phyloP scores from a whole-genome alignment of 352 stramenopile genomes.

The Globisporangium paddicum region DNA sequence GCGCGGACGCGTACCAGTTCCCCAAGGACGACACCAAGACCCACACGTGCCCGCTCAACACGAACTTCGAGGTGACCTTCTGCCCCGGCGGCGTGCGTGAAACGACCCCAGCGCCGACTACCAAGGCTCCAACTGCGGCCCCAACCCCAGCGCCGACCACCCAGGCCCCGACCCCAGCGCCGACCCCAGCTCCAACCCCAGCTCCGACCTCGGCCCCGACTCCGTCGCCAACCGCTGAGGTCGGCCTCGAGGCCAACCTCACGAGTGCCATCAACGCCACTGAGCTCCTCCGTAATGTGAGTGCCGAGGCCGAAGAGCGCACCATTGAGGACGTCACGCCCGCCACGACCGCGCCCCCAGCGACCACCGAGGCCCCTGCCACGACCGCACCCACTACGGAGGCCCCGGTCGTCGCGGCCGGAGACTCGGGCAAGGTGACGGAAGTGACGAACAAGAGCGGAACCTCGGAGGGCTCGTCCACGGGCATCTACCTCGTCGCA shows the following conservation, averaged over 20 bases:
- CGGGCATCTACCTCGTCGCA: constrained; percentile 17
- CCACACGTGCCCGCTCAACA: constrained; percentile 39
- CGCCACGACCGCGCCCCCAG: neutral
- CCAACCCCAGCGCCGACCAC: constrained; percentile 18
- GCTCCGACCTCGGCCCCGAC: constrained; percentile 12
- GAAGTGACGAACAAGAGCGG: constrained; percentile 8
- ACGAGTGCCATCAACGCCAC: neutral
- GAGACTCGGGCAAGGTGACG: constrained; percentile 1
- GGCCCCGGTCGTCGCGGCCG: neutral
- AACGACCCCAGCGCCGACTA: constrained; percentile 8
- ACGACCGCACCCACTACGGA: neutral
- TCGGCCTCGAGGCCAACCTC: constrained; percentile 8
- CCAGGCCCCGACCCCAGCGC: too few relatives aligned
- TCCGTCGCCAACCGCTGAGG: neutral
- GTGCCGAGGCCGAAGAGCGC: constrained; percentile 12
- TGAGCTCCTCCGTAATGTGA: neutral
- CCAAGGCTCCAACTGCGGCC: too few relatives aligned
- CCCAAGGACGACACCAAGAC: constrained; percentile 72
- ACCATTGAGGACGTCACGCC: constrained; percentile 11
- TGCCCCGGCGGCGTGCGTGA: constrained; percentile 22
- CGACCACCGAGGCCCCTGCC: neutral
- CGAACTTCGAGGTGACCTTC: constrained; percentile 61
- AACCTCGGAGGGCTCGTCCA: neutral
- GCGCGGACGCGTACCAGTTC: constrained; percentile 61
- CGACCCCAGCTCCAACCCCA: too few relatives aligned